Evolutionary conservation across 2,329 filamentous ascomycete genomes (phyloP).

Genomic region (Cladophialophora psammophila): DNA sequence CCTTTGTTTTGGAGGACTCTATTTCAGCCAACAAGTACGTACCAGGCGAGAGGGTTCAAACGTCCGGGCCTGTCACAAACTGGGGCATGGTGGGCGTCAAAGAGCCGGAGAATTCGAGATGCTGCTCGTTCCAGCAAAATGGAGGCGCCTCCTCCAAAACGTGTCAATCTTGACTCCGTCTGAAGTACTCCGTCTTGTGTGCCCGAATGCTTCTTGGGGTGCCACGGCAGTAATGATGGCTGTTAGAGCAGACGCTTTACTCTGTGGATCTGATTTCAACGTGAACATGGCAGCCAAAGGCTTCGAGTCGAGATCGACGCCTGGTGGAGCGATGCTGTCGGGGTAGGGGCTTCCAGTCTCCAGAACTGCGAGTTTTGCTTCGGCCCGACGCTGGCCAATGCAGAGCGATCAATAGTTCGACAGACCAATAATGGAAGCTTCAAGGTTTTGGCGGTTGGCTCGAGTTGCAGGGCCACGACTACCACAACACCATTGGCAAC

Average conservation of each 20-base stretch:
- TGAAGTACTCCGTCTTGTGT: neutral
- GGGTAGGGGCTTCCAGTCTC: constrained; percentile 12
- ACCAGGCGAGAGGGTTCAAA: neutral
- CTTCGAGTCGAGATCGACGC: constrained; percentile 10
- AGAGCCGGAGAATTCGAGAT: neutral
- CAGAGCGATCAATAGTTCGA: constrained; percentile 3
- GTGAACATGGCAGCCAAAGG: neutral
- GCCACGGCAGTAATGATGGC: constrained; percentile 7
- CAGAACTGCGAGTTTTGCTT: constrained; percentile 16
- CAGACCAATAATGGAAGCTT: constrained; percentile 4
- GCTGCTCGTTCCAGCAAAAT: neutral
- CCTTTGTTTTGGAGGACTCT: neutral
- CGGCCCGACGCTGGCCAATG: constrained; percentile 18
- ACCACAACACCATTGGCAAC: neutral
- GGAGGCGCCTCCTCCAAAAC: constrained; percentile 1
- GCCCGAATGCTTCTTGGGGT: neutral
- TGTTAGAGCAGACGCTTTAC: constrained; percentile 11
- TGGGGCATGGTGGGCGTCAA: neutral
- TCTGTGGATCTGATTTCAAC: constrained; percentile 1
- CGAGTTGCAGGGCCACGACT: constrained; percentile 10
- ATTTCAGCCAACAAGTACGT: neutral
- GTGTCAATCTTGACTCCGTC: constrained; percentile 2
- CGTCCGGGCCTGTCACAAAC: neutral
- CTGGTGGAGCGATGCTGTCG: neutral
- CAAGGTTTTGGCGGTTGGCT: neutral